Percentiles rank a stretch among this genome's conserved stretches.
phyloP scores from a whole-genome alignment of 2,329 filamentous ascomycete genomes.

The Ploettnerulaceae sp. region DNA sequence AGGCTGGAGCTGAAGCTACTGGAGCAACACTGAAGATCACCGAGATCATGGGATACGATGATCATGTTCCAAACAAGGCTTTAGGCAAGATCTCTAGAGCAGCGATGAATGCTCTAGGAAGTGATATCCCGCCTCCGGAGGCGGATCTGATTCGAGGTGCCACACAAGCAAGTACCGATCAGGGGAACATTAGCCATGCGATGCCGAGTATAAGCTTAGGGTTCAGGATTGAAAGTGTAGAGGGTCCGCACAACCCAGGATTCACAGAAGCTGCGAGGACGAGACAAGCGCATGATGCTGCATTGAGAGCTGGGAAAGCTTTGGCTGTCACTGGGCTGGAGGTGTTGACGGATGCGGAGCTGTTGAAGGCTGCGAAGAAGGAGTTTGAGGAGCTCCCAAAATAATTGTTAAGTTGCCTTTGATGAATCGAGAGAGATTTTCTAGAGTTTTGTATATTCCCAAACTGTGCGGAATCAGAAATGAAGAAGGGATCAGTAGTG shows the following conservation, averaged over 20 bases:
- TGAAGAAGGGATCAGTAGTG: too few species aligned
- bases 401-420: background rate
- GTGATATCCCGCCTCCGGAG: conserved; percentile 36
- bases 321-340: conserved; percentile 44
- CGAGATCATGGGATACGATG: conserved; percentile 42
- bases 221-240: conserved; percentile 46
- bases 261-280: conserved; percentile 36
- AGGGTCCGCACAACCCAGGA: conserved; percentile 48
- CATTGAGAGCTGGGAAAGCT: conserved; percentile 25
- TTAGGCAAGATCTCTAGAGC: conserved; percentile 43
- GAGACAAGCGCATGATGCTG: conserved; percentile 21
- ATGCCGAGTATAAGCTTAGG: conserved; percentile 50
- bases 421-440: too few species aligned
- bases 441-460: too few species aligned
- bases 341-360: conserved; percentile 39
- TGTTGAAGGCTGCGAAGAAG: conserved; percentile 41
- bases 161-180: conserved; percentile 53
- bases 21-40: conserved; percentile 46
- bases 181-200: conserved; percentile 53
- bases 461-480: too few species aligned
- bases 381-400: conserved; percentile 34
- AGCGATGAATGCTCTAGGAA: conserved; percentile 41
- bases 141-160: conserved; percentile 39
- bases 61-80: conserved; percentile 50
- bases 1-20: conserved; percentile 44